Evolutionary conservation across 2,329 filamentous ascomycete genomes (phyloP).

Genomic region (Fonsecaea monophora): DNA sequence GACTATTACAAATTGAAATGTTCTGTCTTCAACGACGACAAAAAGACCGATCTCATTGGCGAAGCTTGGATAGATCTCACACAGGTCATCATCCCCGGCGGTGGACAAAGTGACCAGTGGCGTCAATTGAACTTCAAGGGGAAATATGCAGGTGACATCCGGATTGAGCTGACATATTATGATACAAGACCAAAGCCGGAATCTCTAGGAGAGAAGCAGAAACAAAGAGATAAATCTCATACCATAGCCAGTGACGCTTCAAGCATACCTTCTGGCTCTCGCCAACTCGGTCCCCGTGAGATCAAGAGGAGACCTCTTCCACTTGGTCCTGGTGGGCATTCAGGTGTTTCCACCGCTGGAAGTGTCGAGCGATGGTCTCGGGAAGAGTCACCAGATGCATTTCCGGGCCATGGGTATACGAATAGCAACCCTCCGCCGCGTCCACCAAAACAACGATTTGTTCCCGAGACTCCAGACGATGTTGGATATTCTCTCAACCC

Average conservation of each 20-base stretch:
- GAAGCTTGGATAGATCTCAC: constrained; percentile 88
- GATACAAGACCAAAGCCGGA: constrained; percentile 87
- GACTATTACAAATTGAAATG: constrained; percentile 97
- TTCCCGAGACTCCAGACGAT: constrained; percentile 36
- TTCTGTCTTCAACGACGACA: constrained; percentile 97
- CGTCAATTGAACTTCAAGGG: constrained; percentile 84
- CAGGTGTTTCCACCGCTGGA: constrained; percentile 10
- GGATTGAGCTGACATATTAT: constrained; percentile 96
- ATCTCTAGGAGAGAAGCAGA: constrained; percentile 62
- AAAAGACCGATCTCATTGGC: constrained; percentile 94
- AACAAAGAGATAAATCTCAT: constrained; percentile 49
- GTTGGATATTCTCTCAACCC: constrained; percentile 32
- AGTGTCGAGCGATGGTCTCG: constrained; percentile 18
- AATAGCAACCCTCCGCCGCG: constrained; percentile 29
- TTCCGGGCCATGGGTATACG: constrained; percentile 17
- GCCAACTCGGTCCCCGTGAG: constrained; percentile 59
- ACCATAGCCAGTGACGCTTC: constrained; percentile 42
- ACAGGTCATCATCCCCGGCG: constrained; percentile 80
- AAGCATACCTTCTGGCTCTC: constrained; percentile 49
- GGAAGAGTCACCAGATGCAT: constrained; percentile 38
- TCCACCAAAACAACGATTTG: constrained; percentile 34
- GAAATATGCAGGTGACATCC: constrained; percentile 94
- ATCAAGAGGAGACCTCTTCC: constrained; percentile 86
- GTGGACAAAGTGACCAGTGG: constrained; percentile 94
- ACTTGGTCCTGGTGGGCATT: constrained; percentile 64